phyloP scores from a whole-genome alignment of 768 basidiomycete genomes.

The Suillus cothurnatus region DNA sequence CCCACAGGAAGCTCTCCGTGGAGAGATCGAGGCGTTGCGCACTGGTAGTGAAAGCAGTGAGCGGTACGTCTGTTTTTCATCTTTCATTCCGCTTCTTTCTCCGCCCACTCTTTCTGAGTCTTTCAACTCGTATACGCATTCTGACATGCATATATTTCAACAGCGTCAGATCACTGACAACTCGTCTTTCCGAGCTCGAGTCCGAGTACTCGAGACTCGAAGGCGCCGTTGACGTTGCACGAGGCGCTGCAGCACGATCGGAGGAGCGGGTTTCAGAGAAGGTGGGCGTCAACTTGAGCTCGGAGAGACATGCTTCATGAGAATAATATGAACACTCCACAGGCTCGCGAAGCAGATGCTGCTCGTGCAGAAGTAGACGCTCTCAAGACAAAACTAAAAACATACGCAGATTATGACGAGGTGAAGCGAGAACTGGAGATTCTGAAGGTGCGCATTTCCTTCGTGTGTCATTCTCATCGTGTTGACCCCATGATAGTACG shows the following conservation, averaged over 20 bases:
- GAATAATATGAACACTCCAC: neutral
- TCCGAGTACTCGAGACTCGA: conserved; percentile 73
- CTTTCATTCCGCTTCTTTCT: neutral
- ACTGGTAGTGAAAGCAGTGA: conserved; percentile 74
- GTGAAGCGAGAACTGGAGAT: conserved; percentile 98
- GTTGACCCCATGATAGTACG: conserved; percentile 58
- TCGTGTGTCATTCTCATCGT: neutral
- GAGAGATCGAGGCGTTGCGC: conserved; percentile 90
- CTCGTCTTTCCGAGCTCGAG: conserved; percentile 76
- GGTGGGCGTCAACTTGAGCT: neutral
- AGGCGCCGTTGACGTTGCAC: conserved; percentile 56
- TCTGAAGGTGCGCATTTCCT: conserved; percentile 76
- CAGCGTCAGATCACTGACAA: conserved; percentile 74
- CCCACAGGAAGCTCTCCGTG: conserved; percentile 84
- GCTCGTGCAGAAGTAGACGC: conserved; percentile 58
- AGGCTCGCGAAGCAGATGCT: conserved; percentile 2
- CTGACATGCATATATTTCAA: neutral
- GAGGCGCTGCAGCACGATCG: neutral
- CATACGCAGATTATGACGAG: conserved; percentile 90
- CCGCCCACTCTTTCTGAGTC: neutral
- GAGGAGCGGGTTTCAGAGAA: neutral
- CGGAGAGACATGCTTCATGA: neutral
- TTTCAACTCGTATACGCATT: neutral
- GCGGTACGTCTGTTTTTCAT: conserved; percentile 47
- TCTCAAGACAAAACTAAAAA: conserved; percentile 67